phyloP scores from a whole-genome alignment of 108 stramenopile species.

The Schizochytrium sp. region DNA sequence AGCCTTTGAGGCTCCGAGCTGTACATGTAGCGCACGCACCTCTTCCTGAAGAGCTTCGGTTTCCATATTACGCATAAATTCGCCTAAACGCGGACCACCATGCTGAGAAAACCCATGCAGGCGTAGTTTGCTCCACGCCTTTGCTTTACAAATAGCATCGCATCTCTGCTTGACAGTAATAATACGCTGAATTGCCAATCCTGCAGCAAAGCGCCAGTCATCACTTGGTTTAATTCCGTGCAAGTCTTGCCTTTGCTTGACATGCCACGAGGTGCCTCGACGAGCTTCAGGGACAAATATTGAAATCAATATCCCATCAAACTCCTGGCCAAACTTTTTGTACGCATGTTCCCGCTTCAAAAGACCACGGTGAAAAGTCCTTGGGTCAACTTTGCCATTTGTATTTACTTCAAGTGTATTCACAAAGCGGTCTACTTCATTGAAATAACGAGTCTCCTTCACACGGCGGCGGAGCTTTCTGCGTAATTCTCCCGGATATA shows the following conservation, averaged over 20 bases:
- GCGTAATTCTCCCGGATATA: slow-evolving; percentile 22
- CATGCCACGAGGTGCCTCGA: not conserved
- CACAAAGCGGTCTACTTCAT: not conserved
- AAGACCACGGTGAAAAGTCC: slow-evolving; percentile 30
- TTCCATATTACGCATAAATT: slow-evolving; percentile 52
- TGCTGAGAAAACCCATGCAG: not conserved
- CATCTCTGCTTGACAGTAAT: not conserved
- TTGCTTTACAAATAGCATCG: not conserved
- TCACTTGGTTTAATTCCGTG: not conserved
- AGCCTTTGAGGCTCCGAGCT: slow-evolving; percentile 54
- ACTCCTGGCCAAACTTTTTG: slow-evolving; percentile 16
- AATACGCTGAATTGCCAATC: not conserved
- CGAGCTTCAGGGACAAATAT: slow-evolving; percentile 9
- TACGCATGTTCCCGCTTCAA: not conserved
- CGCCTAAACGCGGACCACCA: slow-evolving; percentile 9
- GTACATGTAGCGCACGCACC: slow-evolving; percentile 39
- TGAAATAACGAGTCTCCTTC: not conserved
- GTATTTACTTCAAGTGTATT: slow-evolving; percentile 26
- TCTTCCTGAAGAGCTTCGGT: slow-evolving; percentile 38
- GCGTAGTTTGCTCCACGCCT: not conserved
- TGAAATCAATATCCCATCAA: not conserved
- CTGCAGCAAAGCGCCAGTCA: slow-evolving; percentile 7
- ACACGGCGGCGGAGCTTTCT: slow-evolving; percentile 38
- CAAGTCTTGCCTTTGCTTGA: not conserved
- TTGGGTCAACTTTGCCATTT: slow-evolving; percentile 23